Conservation (phyloP, 805 yeast species). For the Lipomyces anomalus region DNA sequence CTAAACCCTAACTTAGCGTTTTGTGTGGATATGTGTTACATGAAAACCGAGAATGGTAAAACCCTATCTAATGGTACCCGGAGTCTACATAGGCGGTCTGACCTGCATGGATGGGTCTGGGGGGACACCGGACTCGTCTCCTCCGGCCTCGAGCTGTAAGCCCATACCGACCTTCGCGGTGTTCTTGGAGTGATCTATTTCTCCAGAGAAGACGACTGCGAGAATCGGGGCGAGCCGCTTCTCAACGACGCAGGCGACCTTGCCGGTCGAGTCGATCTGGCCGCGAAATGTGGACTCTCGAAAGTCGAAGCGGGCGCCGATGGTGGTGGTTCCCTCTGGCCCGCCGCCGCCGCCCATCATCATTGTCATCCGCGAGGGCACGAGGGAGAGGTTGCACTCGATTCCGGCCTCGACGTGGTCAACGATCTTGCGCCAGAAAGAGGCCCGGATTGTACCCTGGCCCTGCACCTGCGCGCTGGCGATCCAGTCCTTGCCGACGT, state of each 20-base stretch:
- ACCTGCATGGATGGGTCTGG: background rate
- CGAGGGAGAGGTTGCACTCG: conserved; percentile 61
- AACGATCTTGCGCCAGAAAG: conserved; percentile 91
- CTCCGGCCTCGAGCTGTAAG: conserved; percentile 67
- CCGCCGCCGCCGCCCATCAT: conserved; percentile 80
- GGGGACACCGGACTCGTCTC: background rate
- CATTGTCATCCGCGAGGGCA: conserved; percentile 35
- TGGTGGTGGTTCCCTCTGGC: conserved; percentile 83
- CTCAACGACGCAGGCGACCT: conserved; percentile 85
- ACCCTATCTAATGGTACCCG: too few relatives aligned
- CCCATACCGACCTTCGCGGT: conserved; percentile 87
- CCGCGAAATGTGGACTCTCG: conserved; percentile 95
- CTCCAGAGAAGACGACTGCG: conserved; percentile 82
- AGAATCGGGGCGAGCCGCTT: conserved; percentile 89
- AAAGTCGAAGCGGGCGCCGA: conserved; percentile 97
- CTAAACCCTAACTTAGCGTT: too few relatives aligned
- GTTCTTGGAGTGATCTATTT: conserved; percentile 78
- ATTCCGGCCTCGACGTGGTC: conserved; percentile 93
- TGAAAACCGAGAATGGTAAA: too few relatives aligned
- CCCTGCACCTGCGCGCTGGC: conserved; percentile 91
- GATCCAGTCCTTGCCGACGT: conserved; percentile 83
- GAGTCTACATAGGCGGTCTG: background rate
- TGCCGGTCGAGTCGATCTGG: conserved; percentile 85
- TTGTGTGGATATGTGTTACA: too few relatives aligned
- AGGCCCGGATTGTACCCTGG: conserved; percentile 75